Percentiles rank a stretch among this genome's conserved stretches.
phyloP scores from a whole-genome alignment of 106 monocot genomes.

The Hemerocallis citrina region DNA sequence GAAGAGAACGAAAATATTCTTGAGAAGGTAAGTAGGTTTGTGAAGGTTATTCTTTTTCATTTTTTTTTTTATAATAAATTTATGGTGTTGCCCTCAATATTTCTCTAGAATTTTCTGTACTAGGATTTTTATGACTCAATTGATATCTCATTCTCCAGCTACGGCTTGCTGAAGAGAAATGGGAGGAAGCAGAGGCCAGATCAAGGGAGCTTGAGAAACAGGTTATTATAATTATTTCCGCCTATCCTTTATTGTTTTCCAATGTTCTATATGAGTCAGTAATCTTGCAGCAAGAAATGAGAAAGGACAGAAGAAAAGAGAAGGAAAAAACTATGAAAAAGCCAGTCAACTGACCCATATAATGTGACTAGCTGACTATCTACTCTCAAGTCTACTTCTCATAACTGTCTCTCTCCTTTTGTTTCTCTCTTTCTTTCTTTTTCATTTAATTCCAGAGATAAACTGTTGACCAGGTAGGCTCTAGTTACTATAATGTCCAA shows the following conservation, averaged over 20 bases:
- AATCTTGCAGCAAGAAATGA: neutral
- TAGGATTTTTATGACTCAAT: neutral
- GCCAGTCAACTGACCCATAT: no score
- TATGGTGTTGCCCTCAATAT: no score
- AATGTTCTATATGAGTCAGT: neutral
- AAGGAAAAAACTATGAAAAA: no score
- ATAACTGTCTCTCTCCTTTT: no score
- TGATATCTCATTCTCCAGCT: slow-evolving; percentile 27
- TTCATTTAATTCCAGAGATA: no score
- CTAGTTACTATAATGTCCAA: no score
- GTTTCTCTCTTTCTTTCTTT: no score
- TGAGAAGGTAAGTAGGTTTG: slow-evolving; percentile 37
- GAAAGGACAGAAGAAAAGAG: no score
- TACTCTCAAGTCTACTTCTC: no score
- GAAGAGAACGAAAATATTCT: slow-evolving; percentile 72
- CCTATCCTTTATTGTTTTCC: neutral
- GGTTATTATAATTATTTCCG: slow-evolving; percentile 15
- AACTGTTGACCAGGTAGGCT: no score
- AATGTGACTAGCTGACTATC: no score
- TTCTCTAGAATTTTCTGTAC: neutral
- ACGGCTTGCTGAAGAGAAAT: slow-evolving; percentile 45
- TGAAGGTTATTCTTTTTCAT: slow-evolving; percentile 1
- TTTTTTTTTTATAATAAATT: neutral
- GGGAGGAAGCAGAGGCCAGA: slow-evolving; percentile 57
- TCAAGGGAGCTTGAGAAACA: slow-evolving; percentile 74